Conservation (phyloP, 2,329 filamentous ascomycete species). For the Aspergillus caelatus region DNA sequence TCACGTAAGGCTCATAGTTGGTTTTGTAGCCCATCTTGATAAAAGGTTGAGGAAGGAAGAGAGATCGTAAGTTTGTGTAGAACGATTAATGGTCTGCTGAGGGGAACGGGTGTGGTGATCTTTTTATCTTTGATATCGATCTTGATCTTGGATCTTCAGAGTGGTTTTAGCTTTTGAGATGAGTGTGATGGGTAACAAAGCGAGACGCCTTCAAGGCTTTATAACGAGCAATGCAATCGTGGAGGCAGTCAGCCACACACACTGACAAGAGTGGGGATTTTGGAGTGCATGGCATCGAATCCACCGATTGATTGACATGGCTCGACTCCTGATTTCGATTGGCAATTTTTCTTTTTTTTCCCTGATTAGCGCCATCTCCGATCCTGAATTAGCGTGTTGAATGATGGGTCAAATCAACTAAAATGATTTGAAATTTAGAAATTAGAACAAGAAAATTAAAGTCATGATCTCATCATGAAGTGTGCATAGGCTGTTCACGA, state of each 20-base stretch:
- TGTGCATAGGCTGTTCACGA: background rate
- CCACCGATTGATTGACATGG: conserved; percentile 9
- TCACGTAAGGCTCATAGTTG: conserved; percentile 44
- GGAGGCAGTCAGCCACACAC: conserved; percentile 10
- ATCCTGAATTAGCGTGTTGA: background rate
- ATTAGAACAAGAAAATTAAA: background rate
- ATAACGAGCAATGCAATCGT: conserved; percentile 18
- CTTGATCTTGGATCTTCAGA: conserved; percentile 1
- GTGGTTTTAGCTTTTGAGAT: conserved; percentile 1
- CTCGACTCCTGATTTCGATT: conserved; percentile 3
- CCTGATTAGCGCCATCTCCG: conserved; percentile 5
- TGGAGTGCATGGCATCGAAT: conserved; percentile 19
- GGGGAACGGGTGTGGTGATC: background rate
- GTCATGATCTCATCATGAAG: conserved; percentile 17
- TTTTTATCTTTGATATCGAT: conserved; percentile 2
- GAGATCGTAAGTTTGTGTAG: conserved; percentile 2
- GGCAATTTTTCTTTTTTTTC: conserved; percentile 1
- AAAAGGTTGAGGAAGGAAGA: background rate
- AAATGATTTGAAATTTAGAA: conserved; percentile 21
- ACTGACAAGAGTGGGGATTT: conserved; percentile 13
- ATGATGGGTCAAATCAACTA: conserved; percentile 5
- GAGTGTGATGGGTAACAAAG: conserved; percentile 7
- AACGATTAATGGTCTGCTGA: background rate
- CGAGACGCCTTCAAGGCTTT: conserved; percentile 22
- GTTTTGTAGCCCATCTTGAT: conserved; percentile 40